Evolutionary conservation across 441 rosid species (phyloP).

Genomic region (Adansonia gregorii): DNA sequence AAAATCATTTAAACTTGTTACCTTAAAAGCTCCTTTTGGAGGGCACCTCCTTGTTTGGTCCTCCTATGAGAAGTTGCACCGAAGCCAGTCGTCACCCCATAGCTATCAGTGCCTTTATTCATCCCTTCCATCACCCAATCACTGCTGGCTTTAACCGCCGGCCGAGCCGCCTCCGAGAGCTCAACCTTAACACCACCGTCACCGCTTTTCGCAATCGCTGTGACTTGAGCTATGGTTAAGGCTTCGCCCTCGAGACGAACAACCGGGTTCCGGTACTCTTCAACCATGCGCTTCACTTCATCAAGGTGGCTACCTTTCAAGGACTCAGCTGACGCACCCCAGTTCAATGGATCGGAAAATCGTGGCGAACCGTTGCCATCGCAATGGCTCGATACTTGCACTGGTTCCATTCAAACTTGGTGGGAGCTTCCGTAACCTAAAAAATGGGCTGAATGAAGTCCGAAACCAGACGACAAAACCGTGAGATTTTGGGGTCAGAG

Average conservation of each 20-base stretch:
- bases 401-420: neutral
- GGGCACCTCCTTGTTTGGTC: slow-evolving; percentile 45
- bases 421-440: too few relatives aligned
- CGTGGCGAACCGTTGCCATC: neutral
- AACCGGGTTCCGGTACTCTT: slow-evolving; percentile 32
- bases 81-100: slow-evolving; percentile 50
- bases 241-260: slow-evolving; percentile 40
- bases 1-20: too few relatives aligned
- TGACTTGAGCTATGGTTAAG: slow-evolving; percentile 45
- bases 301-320: slow-evolving; percentile 46
- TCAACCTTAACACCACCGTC: slow-evolving; percentile 28
- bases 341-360: slow-evolving; percentile 40
- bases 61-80: slow-evolving; percentile 51
- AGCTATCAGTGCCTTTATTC: slow-evolving; percentile 46
- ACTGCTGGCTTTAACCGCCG: slow-evolving; percentile 45
- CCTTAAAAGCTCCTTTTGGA: slow-evolving; percentile 39
- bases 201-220: slow-evolving; percentile 20
- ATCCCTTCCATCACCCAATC: slow-evolving; percentile 52
- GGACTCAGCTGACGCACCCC: slow-evolving; percentile 40
- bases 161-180: slow-evolving; percentile 39
- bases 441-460: too few relatives aligned
- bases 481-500: neutral
- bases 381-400: slow-evolving; percentile 26
- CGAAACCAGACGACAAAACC: too few relatives aligned
- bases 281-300: slow-evolving; percentile 45